These are phyloP conservation scores for Metarhizium guizhouense DNA, from an alignment of 2,329 filamentous ascomycete genomes.

Conservation along the genomic window DNA sequence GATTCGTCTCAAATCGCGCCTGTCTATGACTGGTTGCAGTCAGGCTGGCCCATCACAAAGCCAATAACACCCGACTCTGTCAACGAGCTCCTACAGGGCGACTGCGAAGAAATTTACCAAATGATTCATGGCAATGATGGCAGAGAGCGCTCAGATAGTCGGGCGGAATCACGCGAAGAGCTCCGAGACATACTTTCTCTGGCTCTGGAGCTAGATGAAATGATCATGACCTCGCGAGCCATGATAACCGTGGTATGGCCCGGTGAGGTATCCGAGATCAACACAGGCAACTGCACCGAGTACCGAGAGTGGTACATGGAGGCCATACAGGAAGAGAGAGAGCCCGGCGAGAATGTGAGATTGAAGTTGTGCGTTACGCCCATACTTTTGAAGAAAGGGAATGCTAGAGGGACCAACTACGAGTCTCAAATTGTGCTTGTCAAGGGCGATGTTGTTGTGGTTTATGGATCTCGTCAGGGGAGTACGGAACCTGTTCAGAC, in stretches of 20 bases:
- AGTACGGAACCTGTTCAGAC: not conserved
- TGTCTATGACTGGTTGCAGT: not conserved
- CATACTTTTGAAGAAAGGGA: not conserved
- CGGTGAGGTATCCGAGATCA: not conserved
- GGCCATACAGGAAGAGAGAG: not conserved
- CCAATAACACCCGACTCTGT: not conserved
- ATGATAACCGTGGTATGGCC: not conserved
- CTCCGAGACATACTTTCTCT: not conserved
- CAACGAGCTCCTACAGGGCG: not conserved
- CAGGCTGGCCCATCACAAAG: not conserved
- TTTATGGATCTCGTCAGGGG: not conserved
- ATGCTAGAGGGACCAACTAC: not conserved
- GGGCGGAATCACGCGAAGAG: not conserved
- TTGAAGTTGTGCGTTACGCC: slow-evolving; percentile 6
- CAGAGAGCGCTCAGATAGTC: not conserved
- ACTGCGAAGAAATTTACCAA: not conserved
- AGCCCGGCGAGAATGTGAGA: too few relatives aligned
- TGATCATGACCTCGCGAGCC: not conserved
- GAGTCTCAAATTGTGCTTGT: not conserved
- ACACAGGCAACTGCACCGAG: not conserved
- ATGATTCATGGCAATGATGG: not conserved
- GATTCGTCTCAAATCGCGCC: not conserved
- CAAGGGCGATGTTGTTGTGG: not conserved
- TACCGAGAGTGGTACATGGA: not conserved
- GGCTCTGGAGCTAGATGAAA: not conserved